A percentile compares a stretch with the other conserved stretches of the same genome.
These are phyloP conservation scores for Platanus orientalis DNA, from an alignment of 164 flowering plant species.

Conservation along the genomic window DNA sequence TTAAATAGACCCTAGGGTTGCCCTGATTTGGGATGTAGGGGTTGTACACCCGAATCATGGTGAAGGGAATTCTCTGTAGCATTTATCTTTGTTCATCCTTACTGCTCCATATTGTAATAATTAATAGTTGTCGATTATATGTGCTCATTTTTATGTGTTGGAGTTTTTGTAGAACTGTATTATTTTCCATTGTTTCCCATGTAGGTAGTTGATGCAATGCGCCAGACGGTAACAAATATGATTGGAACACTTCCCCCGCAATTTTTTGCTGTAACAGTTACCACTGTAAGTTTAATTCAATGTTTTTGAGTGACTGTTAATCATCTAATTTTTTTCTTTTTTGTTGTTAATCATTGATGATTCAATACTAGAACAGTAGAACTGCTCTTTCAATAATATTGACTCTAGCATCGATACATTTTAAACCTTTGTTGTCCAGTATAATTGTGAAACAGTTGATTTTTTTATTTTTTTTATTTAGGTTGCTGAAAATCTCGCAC, in stretches of 20 bases:
- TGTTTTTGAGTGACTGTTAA: not conserved
- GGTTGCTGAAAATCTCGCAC: slow-evolving; percentile 99
- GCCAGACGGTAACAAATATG: slow-evolving; percentile 96
- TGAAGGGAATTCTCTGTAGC: too few relatives aligned
- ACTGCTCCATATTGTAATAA: too few relatives aligned
- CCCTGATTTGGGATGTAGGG: too few relatives aligned
- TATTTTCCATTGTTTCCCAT: not conserved
- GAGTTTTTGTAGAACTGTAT: not conserved
- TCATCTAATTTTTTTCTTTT: not conserved
- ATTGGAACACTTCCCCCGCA: slow-evolving; percentile 96
- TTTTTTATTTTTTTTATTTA: slow-evolving; percentile 32
- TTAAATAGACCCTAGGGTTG: too few relatives aligned
- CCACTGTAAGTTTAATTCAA: slow-evolving; percentile 58
- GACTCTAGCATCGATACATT: not conserved
- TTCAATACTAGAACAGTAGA: too few relatives aligned
- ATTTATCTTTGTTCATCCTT: too few relatives aligned
- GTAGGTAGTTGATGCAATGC: slow-evolving; percentile 98
- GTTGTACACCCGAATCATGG: too few relatives aligned
- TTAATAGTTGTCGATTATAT: too few relatives aligned
- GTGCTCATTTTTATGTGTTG: too few relatives aligned
- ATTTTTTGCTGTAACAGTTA: slow-evolving; percentile 88
- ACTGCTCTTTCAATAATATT: not conserved
- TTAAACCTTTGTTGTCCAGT: not conserved
- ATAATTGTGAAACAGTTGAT: not conserved
- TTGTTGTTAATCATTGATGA: not conserved